Base-by-base conservation (phyloP, 164 flowering plant species). In the Protea cynaroides region DNA sequence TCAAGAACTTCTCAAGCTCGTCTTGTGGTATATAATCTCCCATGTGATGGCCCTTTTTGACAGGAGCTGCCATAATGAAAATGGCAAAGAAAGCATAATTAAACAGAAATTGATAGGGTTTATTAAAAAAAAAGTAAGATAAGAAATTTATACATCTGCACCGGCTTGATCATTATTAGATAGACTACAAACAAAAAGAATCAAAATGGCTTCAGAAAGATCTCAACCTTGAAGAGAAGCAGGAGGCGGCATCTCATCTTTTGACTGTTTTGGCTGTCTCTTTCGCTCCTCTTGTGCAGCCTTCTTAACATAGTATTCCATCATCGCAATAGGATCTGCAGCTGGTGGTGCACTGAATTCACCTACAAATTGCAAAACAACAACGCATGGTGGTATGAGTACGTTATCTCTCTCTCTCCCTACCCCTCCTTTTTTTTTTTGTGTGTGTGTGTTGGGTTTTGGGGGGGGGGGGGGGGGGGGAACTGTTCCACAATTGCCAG, bases 221-320 rank as follows among this genome's bases (percentile, higher is more conserved):
- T 8, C 44, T 44, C 7, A 62, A 87, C 97, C 97, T 81, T 88
- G 97, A 58, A 93, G 95, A 46, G 92, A 90, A 58, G 96, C 80
- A 75, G 98, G 98, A 7, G 98, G 98, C 21, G 98, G 98, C 98
- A 93, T 93, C 76, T 93, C 98, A 76, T 93, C 96, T 69, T 90
- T 90, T 8, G 97, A 88, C 43, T 78, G 83, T 74, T 72, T 93
- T 65, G 87, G 92, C 58, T 75, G 89, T 73, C 86, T 84, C 71
- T 56, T 73, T 62, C 77, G 82, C 76, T 93, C 98, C 78, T 93
- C 98, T 44, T 82, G 90, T 55, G 94, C 97, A 72, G 98, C 98
- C 77, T 84, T 93, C 79, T 89, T 90, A 92, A 87, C 77, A 78
- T 90, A 93, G 69, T 75, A 90, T 68, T 93, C 98, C 98, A 93